Evolutionary conservation across 805 yeast genomes (phyloP), one percentile per base, ranked within the genome.

Genomic region (Suhomyces kilbournensis): DNA sequence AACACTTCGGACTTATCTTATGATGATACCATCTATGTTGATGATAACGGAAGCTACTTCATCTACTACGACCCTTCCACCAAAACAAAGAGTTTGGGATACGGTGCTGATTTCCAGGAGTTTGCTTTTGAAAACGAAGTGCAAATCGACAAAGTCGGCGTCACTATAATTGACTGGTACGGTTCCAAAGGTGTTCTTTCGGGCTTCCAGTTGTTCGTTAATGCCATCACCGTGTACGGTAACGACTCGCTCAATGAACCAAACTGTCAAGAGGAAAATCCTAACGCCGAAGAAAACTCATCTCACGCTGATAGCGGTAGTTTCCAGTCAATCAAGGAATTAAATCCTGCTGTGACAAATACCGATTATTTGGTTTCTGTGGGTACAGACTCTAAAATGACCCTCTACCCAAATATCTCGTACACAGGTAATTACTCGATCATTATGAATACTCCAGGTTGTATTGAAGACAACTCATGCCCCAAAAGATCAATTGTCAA

Each of bases 401-500:
- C 77, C 0, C 84, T 85, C 62, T 76, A 77, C 52, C 90, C 97
- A 8, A 85, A 85, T 57, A 80, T 90, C 17, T 74, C 87, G 0
- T 79, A 82, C 56, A 75, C 89, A 0, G 97, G 97, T 8, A 76
- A 83, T 53, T 94, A 90, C 66, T 74, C 89, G 0, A 75, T 94
- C 22, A 72, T 82, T 49, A 60, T 92, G 47, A 86, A 82, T 60
- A 94, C 99, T 0, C 97, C 97, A 0, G 98, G 98, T 0, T 94
- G 99, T 71, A 49, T 66, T 0, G 65, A 60, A 3, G 96, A 88
- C 64, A 68, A 72, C 47, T 78, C 94, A 0, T 94, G 99, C 69
- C 58, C 65, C 20, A 53, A 71, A 19, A 79, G 99, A 64, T 93
- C 96, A 9, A 78, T 82, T 23, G 93, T 89, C 3, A 89, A 89